Conservation (phyloP, 2,329 filamentous ascomycete species). For the Epichloe sylvatica region DNA sequence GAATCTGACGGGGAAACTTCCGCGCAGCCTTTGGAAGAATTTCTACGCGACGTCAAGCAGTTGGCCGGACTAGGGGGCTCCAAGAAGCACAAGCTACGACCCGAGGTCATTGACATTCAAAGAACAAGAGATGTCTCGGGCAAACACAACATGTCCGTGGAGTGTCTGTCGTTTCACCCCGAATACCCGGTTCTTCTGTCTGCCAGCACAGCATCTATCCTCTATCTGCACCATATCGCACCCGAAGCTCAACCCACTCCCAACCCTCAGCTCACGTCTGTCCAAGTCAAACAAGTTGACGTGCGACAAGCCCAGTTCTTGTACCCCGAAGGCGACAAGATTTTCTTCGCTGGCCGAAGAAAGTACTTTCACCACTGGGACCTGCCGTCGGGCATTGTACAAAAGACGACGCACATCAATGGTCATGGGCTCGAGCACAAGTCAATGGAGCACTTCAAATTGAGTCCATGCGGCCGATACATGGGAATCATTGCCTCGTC, state of each 20-base stretch:
- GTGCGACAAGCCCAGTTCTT: constrained; percentile 74
- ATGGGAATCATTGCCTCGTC: constrained; percentile 71
- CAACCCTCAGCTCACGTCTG: constrained; percentile 79
- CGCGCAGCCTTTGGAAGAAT: constrained; percentile 61
- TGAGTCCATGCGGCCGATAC: constrained; percentile 75
- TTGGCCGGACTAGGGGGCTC: constrained; percentile 41
- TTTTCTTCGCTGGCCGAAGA: constrained; percentile 79
- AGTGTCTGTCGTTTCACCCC: constrained; percentile 80
- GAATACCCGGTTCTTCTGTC: constrained; percentile 78
- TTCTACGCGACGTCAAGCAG: constrained; percentile 61
- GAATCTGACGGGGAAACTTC: constrained; percentile 48
- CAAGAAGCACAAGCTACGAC: constrained; percentile 60
- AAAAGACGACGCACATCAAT: constrained; percentile 65
- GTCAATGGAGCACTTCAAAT: constrained; percentile 79
- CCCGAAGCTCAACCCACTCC: constrained; percentile 60
- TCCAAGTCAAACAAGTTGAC: constrained; percentile 75
- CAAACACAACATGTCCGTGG: constrained; percentile 63
- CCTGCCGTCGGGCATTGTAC: constrained; percentile 63
- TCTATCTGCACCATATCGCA: constrained; percentile 81
- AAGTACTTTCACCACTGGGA: constrained; percentile 95
- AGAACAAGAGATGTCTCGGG: constrained; percentile 74
- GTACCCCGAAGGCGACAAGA: constrained; percentile 54
- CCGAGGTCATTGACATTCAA: constrained; percentile 83
- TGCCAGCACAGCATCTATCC: constrained; percentile 68
- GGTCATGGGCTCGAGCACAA: constrained; percentile 71